A percentile compares a stretch with the other conserved stretches of the same genome.
Evolutionary conservation across 1,139 yeast species (phyloP).

Genomic region (Scheffersomyces lignicola): DNA sequence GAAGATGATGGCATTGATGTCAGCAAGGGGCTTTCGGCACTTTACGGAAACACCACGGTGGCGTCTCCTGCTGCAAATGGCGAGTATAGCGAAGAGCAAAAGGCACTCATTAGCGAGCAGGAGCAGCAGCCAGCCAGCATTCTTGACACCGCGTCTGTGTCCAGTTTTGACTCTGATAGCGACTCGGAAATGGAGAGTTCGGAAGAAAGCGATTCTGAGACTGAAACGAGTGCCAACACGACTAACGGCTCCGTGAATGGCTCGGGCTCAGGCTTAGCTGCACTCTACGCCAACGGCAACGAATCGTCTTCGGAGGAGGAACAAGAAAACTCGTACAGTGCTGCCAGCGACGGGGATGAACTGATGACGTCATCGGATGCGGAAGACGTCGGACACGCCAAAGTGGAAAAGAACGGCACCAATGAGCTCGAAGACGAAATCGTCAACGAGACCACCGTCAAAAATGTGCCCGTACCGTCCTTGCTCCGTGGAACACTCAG

Average conservation of each 20-base stretch:
- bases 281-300: constrained; percentile 15
- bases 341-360: constrained; percentile 14
- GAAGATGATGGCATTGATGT: constrained; percentile 21
- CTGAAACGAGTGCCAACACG: no score
- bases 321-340: constrained; percentile 29
- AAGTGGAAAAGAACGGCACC: constrained; percentile 25
- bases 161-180: constrained; percentile 15
- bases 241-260: no score
- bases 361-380: constrained; percentile 9
- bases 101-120: constrained; percentile 25
- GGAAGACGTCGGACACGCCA: constrained; percentile 16
- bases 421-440: constrained; percentile 28
- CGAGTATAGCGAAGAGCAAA: constrained; percentile 39
- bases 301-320: constrained; percentile 21
- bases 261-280: constrained; percentile 16
- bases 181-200: constrained; percentile 22
- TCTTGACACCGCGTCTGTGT: constrained; percentile 16
- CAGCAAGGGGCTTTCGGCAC: constrained; percentile 31
- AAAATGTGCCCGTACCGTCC: constrained; percentile 70
- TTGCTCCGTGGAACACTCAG: constrained; percentile 80
- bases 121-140: constrained; percentile 9
- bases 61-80: constrained; percentile 8
- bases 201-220: constrained; percentile 12
- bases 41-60: constrained; percentile 24
- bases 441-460: constrained; percentile 52